Conservation (phyloP, 1,139 yeast genomes). For the Debaryomyces subglobosus region DNA sequence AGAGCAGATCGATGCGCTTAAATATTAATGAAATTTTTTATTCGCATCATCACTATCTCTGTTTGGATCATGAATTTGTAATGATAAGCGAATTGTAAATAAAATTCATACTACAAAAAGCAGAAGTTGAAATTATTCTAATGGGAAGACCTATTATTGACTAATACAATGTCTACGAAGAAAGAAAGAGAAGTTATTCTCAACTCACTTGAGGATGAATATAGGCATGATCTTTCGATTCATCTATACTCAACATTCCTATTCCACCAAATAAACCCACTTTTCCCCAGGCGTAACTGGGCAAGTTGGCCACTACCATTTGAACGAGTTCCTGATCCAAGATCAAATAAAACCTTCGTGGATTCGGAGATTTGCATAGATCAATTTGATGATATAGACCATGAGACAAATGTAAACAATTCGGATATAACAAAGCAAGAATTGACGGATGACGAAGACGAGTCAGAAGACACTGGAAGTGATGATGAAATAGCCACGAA, state of each 20-base stretch:
- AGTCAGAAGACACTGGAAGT: conserved; percentile 1
- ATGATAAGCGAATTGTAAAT: background rate
- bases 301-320: conserved; percentile 49
- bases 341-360: conserved; percentile 21
- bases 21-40: background rate
- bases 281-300: conserved; percentile 43
- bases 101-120: background rate
- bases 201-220: conserved; percentile 44
- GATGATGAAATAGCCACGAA: conserved; percentile 13
- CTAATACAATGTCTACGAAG: conserved; percentile 15
- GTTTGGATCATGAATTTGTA: background rate
- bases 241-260: conserved; percentile 55
- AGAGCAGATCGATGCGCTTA: conserved; percentile 3
- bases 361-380: conserved; percentile 22
- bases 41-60: conserved; percentile 1
- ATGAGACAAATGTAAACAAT: background rate
- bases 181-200: conserved; percentile 34
- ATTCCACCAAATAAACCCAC: conserved; percentile 39
- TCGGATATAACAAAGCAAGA: background rate
- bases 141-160: background rate
- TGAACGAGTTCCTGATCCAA: conserved; percentile 41
- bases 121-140: background rate
- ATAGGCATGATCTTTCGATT: conserved; percentile 49
- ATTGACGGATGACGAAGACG: background rate
- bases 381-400: conserved; percentile 14